Percentiles rank a stretch among this genome's conserved stretches.
phyloP scores from a whole-genome alignment of 805 yeast species.

The Metschnikowia vanudenii region DNA sequence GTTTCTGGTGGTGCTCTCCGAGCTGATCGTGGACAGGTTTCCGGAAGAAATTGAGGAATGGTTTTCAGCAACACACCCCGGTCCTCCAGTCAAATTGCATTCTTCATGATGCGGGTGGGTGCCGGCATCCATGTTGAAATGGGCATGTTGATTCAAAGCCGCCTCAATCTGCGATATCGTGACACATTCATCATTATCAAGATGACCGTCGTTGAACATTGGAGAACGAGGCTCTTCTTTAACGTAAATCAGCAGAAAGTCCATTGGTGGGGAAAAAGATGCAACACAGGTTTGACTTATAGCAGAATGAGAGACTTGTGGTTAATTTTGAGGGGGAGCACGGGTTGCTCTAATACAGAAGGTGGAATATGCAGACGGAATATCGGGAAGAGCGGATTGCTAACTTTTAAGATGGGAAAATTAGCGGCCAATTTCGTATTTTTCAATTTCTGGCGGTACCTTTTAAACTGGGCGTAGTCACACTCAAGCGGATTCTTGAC shows the following conservation, averaged over 20 bases:
- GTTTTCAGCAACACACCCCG: neutral
- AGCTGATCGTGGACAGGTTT: too few species aligned
- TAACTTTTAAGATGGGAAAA: neutral
- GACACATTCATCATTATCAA: neutral
- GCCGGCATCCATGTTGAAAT: neutral
- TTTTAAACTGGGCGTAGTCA: too few species aligned
- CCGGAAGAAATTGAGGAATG: too few species aligned
- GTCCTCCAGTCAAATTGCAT: neutral
- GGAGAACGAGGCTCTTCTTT: slow-evolving; percentile 10
- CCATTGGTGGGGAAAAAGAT: neutral
- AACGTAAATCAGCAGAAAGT: slow-evolving; percentile 1
- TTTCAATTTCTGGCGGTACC: neutral
- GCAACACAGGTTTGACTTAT: neutral
- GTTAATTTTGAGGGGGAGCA: neutral
- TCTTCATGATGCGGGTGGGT: neutral
- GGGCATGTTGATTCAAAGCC: neutral
- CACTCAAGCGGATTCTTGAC: neutral
- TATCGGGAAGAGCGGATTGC: slow-evolving; percentile 8
- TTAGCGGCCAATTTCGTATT: slow-evolving; percentile 1
- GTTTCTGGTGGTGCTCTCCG: too few species aligned
- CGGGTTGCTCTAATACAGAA: neutral
- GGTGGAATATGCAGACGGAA: slow-evolving; percentile 5
- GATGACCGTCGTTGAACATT: neutral
- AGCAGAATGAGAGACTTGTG: neutral
- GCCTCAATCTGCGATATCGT: slow-evolving; percentile 3